Base-by-base conservation (phyloP, 768 basidiomycete species). In the Suillus occidentalis region DNA sequence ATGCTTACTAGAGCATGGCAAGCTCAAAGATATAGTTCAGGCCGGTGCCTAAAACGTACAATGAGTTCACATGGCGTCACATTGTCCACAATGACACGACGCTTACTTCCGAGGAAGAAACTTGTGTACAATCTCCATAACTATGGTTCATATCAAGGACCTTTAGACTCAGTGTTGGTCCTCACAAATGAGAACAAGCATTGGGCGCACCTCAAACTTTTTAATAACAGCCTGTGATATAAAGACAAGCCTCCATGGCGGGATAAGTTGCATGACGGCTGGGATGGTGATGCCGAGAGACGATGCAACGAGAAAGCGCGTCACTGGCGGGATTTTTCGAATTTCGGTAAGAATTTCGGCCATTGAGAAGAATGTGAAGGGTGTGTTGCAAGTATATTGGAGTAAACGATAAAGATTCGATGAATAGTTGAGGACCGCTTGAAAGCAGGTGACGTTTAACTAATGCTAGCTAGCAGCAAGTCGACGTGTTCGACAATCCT, bases 321-420 rank as follows among this genome's bases (percentile, higher is more conserved):
- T 94, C 43, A 95, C 89, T 40, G 90, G 89, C 0, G 94, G 93
- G 1, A 95, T 91, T 79, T 92, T 94, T 70, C 82, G 85, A 61
- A 94, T 75, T 78, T 94, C 90, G 25, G 84, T 80, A 3, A 83
- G 28, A 43, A 87, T 71, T 20, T 79, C 77, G 60, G 83, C 77
- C 85, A 86, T 86, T n/a, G 60, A 64, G 63, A 64, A 61, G n/a
- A 22, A 37, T 36, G 10, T 36, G 34, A 56, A 16, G 25, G 4
- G 7, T 31, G 6, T 34, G 20, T 12, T 47, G 10, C 14, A 9
- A 9, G 2, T 18, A 9, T 18, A 4, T 14, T 50, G 55, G 1
- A 22, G 16, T 14, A 58, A 25, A 25, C 4, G 57, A 39, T 18
- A 14, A 25, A 22, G 37, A n/a, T 47, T 47, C 9, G 45, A 45